Base-by-base conservation (phyloP, 2,329 filamentous ascomycete genomes). In the Hypoxylon sp. region DNA sequence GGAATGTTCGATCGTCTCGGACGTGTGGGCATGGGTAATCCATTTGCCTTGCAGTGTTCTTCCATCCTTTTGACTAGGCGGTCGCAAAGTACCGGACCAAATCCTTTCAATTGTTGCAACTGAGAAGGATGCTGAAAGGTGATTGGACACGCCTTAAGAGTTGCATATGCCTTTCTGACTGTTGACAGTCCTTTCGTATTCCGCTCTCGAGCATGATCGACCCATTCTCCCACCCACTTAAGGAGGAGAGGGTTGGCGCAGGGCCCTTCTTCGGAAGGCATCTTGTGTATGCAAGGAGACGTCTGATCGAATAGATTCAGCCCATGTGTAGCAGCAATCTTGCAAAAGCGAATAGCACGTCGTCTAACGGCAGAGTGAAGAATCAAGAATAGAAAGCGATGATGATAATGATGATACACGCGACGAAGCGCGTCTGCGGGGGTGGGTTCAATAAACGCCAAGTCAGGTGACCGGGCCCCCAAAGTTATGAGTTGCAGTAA, bases 201-300 rank as follows among this genome's bases (percentile, higher is more conserved):
- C 34, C 80, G 81, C 60, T 90, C 83, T 37, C 80, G 78, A 8
- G 88, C 89, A 29, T 80, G 68, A 32, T 91, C 87, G 38, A 88
- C 79, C 87, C 87, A 91, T 74, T 91, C 88, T 64, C 89, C 86
- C 40, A 92, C 83, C 84, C 88, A 92, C 58, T 74, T 73, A 7
- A 92, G 77, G 6, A 91, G 78, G 29, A 90, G 76, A 4, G 89
- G 85, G 62, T 94, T 94, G 11, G 84, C 80, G 58, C 82, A 86
- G 19, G 75, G 62, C n/a, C n/a, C n/a, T 15, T 67, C 71, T 20
- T 72, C 63, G 32, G 51, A 36, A 30, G 61, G 51, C 59, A 64
- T 63, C 12, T 40, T 20, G 32, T 30, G 26, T 38, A 37, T 31
- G 15, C 16, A 8, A 7, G 36, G 47, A 16, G 11, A 43, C 23